Base-by-base conservation (phyloP, 2,329 filamentous ascomycete species). In the Exserohilum turcica region DNA sequence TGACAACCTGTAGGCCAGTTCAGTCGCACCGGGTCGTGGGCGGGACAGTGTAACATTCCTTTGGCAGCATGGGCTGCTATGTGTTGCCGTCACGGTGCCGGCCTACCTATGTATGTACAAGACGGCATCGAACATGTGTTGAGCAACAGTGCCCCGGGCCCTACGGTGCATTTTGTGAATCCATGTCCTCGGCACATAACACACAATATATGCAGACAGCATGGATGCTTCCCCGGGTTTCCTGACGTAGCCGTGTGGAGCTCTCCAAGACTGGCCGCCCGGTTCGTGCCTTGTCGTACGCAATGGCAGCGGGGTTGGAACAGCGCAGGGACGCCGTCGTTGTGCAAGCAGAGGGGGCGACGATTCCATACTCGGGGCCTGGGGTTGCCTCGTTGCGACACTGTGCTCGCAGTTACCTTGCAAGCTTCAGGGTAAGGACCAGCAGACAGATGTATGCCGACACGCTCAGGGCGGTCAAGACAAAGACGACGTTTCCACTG, bases 401-500 rank as follows among this genome's bases (percentile, higher is more conserved):
- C 16, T 3, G 32, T 35, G 32, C 29, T n/a, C 27, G 4, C 18
- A 7, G 19, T 35, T 35, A 49, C 19, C 13, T 54, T 12, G 65
- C 61, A 24, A 86, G 72, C 56, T 77, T 78, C 64, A 86, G 61
- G 3, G 83, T 87, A 65, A 88, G 75, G 27, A 81, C 82, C 56
- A 88, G 76, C 63, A 88, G 74, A 53, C 78, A 83, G 21, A 81
- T 75, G 66, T 87, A 88, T 21, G 85, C 85, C 10, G 82, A 84
- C 13, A 87, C 72, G 65, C 83, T 87, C 67, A 88, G 69, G 19
- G 80, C 82, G 12, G 85, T 87, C 70, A 88, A 70, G 24, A 85
- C 79, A 38, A 86, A 77, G 3, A 88, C 85, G 6, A 86, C 84
- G 70, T 88, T 87, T 28, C 85, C 85, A 72, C 84, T 86, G 13